Evolutionary conservation across 2,329 filamentous ascomycete genomes (phyloP).

Genomic region (Polychaeton citri): DNA sequence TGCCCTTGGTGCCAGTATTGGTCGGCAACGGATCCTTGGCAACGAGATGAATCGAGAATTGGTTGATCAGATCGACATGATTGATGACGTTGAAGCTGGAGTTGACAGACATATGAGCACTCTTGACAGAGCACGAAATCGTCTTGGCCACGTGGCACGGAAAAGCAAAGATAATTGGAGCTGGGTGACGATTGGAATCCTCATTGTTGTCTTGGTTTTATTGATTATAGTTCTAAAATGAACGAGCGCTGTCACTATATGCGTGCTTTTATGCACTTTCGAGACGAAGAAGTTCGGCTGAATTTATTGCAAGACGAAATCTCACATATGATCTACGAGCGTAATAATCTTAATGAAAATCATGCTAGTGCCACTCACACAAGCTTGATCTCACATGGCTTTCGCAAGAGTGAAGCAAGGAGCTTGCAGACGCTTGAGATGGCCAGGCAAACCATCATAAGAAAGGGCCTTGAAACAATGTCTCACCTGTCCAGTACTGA

Average conservation of each 20-base stretch:
- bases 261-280: too few relatives aligned
- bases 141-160: constrained; percentile 57
- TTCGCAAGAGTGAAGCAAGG: too few relatives aligned
- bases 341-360: too few relatives aligned
- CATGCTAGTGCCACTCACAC: too few relatives aligned
- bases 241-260: background rate
- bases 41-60: constrained; percentile 96
- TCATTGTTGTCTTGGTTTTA: constrained; percentile 72
- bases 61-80: constrained; percentile 73
- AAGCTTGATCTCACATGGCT: too few relatives aligned
- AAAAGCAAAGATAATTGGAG: constrained; percentile 78
- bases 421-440: too few relatives aligned
- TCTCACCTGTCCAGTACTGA: too few relatives aligned
- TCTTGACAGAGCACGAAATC: constrained; percentile 59
- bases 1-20: constrained; percentile 68
- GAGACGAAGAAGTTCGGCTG: too few relatives aligned
- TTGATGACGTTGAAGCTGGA: constrained; percentile 76
- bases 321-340: too few relatives aligned
- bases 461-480: too few relatives aligned
- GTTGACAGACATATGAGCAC: constrained; percentile 70
- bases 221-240: constrained; percentile 72
- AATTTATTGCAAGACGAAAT: too few relatives aligned
- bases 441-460: too few relatives aligned
- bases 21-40: constrained; percentile 78
- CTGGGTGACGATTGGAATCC: constrained; percentile 62